These are phyloP conservation scores for Pseudophaeomoniella oleicola DNA, from an alignment of 2,329 filamentous ascomycete species.

Conservation along the genomic window DNA sequence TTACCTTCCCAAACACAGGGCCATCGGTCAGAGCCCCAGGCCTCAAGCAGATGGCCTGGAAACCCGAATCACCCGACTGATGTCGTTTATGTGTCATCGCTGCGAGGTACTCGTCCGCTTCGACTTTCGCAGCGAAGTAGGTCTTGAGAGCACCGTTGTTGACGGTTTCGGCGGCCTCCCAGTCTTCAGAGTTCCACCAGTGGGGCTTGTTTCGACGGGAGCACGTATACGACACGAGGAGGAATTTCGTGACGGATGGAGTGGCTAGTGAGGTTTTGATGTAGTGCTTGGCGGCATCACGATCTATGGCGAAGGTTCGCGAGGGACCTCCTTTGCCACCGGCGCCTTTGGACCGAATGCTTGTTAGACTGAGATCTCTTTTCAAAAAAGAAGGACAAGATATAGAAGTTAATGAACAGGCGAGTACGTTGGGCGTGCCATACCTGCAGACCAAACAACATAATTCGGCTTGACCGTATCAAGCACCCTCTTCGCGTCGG, in stretches of 20 bases:
- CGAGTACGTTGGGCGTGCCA: constrained; percentile 2
- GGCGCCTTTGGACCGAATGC: constrained; percentile 25
- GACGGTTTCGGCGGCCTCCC: constrained; percentile 27
- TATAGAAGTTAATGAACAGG: not conserved
- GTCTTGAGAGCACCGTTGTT: constrained; percentile 35
- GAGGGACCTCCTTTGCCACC: constrained; percentile 38
- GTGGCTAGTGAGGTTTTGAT: constrained; percentile 32
- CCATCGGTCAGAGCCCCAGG: constrained; percentile 35
- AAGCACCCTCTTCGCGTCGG: constrained; percentile 48
- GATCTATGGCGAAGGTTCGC: constrained; percentile 38
- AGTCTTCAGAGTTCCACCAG: constrained; percentile 37
- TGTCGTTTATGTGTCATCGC: constrained; percentile 23
- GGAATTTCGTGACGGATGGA: constrained; percentile 35
- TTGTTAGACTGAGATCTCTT: not conserved
- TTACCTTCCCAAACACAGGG: constrained; percentile 31
- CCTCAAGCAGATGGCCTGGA: constrained; percentile 36
- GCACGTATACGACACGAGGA: constrained; percentile 39
- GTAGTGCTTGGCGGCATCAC: constrained; percentile 39
- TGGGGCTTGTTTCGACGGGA: constrained; percentile 31
- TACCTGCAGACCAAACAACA: constrained; percentile 33
- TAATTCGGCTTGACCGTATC: constrained; percentile 26
- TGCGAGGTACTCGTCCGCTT: constrained; percentile 40
- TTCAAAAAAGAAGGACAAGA: not conserved
- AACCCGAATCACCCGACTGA: constrained; percentile 14
- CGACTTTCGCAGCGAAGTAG: constrained; percentile 40